Conservation (phyloP, 176 grass and related monocot genomes). For the Oryza coarctata region DNA sequence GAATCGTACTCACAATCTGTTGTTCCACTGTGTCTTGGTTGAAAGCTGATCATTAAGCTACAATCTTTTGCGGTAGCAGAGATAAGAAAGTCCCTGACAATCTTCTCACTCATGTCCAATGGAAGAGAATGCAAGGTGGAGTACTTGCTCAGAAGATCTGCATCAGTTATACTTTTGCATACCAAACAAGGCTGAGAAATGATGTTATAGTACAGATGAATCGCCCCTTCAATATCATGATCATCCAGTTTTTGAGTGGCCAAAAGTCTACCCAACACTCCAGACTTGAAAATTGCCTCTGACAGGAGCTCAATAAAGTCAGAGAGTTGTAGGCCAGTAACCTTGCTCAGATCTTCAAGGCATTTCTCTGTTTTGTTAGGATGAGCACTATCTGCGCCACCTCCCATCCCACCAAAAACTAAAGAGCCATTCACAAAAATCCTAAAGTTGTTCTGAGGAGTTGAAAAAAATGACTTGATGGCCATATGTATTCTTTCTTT, state of each 20-base stretch:
- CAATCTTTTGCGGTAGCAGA: constrained; percentile 86
- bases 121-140: constrained; percentile 68
- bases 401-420: constrained; percentile 80
- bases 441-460: constrained; percentile 86
- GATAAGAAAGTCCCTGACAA: constrained; percentile 76
- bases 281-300: constrained; percentile 66
- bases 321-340: constrained; percentile 55
- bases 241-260: constrained; percentile 77
- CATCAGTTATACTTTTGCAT: constrained; percentile 59
- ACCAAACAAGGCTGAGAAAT: constrained; percentile 67
- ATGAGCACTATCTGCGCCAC: constrained; percentile 40
- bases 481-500: constrained; percentile 76
- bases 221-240: constrained; percentile 91
- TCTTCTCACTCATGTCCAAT: constrained; percentile 57
- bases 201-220: constrained; percentile 83
- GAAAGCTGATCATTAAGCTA: constrained; percentile 89
- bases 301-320: constrained; percentile 66
- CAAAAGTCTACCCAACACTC: constrained; percentile 56
- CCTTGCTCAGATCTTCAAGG: constrained; percentile 52
- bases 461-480: constrained; percentile 70
- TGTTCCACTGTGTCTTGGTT: constrained; percentile 40
- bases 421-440: constrained; percentile 78
- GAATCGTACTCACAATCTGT: constrained; percentile 54
- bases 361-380: constrained; percentile 44
- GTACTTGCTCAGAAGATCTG: constrained; percentile 56